phyloP scores from a whole-genome alignment of 2,329 filamentous ascomycete genomes.

The Pseudogymnoascus pannorum region DNA sequence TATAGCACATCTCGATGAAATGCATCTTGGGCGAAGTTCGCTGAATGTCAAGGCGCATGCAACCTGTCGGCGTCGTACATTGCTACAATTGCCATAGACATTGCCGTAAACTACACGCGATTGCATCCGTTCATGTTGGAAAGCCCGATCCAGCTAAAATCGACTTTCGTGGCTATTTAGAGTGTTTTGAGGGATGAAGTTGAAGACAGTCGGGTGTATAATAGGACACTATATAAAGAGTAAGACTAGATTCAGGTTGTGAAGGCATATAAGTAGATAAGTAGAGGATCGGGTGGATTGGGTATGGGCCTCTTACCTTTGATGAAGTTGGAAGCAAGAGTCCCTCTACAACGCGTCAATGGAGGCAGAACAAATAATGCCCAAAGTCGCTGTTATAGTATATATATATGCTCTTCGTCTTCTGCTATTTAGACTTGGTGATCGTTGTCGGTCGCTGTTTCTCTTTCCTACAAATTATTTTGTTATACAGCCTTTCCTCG shows the following conservation, averaged over 20 bases:
- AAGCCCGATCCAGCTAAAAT: constrained; percentile 6
- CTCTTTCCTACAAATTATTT: background rate
- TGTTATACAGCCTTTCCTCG: background rate
- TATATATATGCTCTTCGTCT: background rate
- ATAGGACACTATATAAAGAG: background rate
- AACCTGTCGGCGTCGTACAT: constrained; percentile 1
- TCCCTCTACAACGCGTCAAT: background rate
- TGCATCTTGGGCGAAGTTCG: background rate
- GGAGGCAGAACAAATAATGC: background rate
- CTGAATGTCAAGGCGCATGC: background rate
- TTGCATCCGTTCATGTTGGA: constrained; percentile 30
- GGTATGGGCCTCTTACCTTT: background rate
- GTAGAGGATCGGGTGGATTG: background rate
- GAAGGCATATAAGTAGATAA: background rate
- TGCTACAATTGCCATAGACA: constrained; percentile 1
- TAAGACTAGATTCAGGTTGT: background rate
- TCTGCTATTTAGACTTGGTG: background rate
- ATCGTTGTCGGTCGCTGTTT: background rate
- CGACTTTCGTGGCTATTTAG: background rate
- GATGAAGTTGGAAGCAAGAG: background rate
- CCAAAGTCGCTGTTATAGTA: background rate
- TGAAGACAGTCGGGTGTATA: background rate
- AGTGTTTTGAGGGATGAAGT: background rate
- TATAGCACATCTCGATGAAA: background rate
- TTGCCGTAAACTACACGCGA: constrained; percentile 23